phyloP scores from a whole-genome alignment of 2,329 filamentous ascomycete genomes.

The Pseudogymnoascus sp. region DNA sequence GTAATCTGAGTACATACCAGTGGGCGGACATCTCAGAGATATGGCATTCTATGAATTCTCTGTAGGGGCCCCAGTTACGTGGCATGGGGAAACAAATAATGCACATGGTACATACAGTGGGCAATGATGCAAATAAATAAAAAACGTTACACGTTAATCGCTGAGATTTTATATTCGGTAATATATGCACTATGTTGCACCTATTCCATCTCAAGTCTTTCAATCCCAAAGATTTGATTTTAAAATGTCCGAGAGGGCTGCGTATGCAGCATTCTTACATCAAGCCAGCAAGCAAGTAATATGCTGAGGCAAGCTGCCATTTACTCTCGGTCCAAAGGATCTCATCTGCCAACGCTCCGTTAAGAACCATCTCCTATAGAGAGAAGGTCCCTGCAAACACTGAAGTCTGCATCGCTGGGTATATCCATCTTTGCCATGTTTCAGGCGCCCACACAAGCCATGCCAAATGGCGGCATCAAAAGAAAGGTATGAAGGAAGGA shows the following conservation, averaged over 20 bases:
- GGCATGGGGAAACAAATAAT: neutral
- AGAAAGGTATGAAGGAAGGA: constrained; percentile 10
- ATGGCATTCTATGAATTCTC: neutral
- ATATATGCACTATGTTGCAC: neutral
- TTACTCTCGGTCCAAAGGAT: constrained; percentile 4
- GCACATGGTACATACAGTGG: neutral
- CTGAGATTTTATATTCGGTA: neutral
- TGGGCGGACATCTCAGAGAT: neutral
- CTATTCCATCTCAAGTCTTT: neutral
- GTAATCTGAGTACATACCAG: neutral
- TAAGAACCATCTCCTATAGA: constrained; percentile 62
- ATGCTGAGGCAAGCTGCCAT: constrained; percentile 5
- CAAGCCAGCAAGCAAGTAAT: constrained; percentile 2
- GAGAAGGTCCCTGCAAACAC: constrained; percentile 64
- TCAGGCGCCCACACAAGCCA: neutral
- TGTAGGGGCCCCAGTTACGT: neutral
- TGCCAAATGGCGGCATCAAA: constrained; percentile 5
- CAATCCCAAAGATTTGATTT: neutral
- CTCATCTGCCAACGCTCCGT: constrained; percentile 63
- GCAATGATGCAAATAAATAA: constrained; percentile 1
- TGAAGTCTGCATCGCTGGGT: constrained; percentile 67
- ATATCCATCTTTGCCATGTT: constrained; percentile 9
- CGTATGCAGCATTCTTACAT: neutral
- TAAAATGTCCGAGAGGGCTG: neutral
- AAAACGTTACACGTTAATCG: neutral